Evolutionary conservation across 2,329 filamentous ascomycete species (phyloP), one percentile per base, ranked within the genome.

Genomic region (Pezicula carpinea): DNA sequence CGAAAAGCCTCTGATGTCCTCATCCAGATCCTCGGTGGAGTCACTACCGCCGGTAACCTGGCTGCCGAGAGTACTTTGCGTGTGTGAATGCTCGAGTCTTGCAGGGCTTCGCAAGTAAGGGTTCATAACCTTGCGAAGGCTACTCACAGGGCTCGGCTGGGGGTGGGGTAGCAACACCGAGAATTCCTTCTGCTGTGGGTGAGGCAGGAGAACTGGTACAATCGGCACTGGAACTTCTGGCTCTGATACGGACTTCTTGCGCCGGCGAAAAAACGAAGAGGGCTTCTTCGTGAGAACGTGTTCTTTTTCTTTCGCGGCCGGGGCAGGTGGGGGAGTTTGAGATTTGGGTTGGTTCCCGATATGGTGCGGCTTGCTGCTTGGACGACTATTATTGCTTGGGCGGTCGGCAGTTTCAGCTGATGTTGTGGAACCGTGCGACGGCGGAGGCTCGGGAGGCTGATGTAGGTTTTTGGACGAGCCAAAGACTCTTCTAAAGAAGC

Each of bases 401-500:
- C 50, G 59, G 48, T 71, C 71, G 47, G 61, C 45, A 32, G 64
- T 65, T 54, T 72, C 69, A 52, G 60, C 54, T 44, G 67, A 61
- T 22, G 67, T 59, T 17, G 68, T 61, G 35, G 69, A 65, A 51
- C 55, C 56, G 51, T 59, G 57, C 43, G 59, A 59, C 6, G 51
- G 51, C 26, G 59, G 53, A 36, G 60, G 50, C 45, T 68, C 67
- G n/a, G 62, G 49, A 7, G 53, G 51, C 45, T 49, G 57, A 46
- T 49, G 57, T 46, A 59, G 73, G 41, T 69, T 77, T 62, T 77
- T 87, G 31, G 86, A 81, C 8, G 84, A 86, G 38, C 74, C 67
- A 71, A 97, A 97, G 33, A 97, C 87, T 53, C 92, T 82, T 58
- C 89, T 83, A 72, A 97, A 97, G 72, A 99, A 97, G 17, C 93